These are phyloP conservation scores for Torulaspora maleeae DNA, from an alignment of 805 yeast species.

Conservation along the genomic window DNA sequence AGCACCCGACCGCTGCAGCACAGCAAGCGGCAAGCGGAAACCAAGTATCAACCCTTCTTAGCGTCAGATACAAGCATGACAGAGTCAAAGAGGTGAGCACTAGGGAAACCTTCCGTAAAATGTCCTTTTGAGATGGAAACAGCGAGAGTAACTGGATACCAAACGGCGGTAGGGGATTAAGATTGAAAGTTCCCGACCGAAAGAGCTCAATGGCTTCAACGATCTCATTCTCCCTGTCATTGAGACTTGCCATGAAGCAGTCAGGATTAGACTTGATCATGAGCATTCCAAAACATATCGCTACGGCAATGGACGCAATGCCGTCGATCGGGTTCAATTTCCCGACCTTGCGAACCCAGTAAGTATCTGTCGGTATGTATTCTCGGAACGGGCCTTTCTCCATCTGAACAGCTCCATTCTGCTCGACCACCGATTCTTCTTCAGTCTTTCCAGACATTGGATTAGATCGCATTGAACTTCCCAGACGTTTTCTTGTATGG, in stretches of 20 bases:
- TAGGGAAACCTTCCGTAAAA: constrained; percentile 16
- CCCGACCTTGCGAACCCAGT: constrained; percentile 13
- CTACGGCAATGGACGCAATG: constrained; percentile 1
- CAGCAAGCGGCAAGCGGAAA: constrained; percentile 41
- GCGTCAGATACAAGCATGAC: constrained; percentile 16
- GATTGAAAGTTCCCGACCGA: constrained; percentile 15
- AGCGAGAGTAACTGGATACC: constrained; percentile 24
- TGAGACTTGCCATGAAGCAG: not conserved
- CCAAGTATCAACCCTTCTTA: constrained; percentile 35
- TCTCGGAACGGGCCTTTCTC: constrained; percentile 15
- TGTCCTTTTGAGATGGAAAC: constrained; percentile 4
- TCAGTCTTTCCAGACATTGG: not conserved
- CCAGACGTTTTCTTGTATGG: not conserved
- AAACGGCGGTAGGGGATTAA: constrained; percentile 22
- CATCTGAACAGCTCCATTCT: not conserved
- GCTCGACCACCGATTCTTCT: not conserved
- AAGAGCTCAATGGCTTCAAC: constrained; percentile 10
- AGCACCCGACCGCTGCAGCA: constrained; percentile 15
- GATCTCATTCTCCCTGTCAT: constrained; percentile 14
- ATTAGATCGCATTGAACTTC: not conserved
- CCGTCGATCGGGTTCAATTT: constrained; percentile 10
- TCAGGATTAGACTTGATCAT: not conserved
- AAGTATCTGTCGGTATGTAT: constrained; percentile 15
- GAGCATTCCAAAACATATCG: constrained; percentile 1
- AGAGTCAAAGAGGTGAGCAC: constrained; percentile 14